Percentiles rank a stretch among this genome's conserved stretches.
Conservation (phyloP, 2,329 filamentous ascomycete species). For the Colletotrichum graminicola region DNA sequence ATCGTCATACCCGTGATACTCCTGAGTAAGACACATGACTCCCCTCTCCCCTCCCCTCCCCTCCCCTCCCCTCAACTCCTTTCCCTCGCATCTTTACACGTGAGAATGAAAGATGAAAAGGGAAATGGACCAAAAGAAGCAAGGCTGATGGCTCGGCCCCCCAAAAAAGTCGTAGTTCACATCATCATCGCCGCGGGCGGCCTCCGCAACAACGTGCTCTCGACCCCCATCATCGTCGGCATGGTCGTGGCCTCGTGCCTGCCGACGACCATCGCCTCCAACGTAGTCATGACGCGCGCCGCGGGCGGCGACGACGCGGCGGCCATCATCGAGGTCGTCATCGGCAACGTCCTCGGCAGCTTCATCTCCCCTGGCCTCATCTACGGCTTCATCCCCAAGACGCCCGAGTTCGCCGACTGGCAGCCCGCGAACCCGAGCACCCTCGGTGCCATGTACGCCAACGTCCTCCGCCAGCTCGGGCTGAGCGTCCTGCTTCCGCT, state of each 20-base stretch:
- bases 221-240: conserved; percentile 74
- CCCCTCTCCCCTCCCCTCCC: neutral
- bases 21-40: conserved; percentile 57
- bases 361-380: conserved; percentile 76
- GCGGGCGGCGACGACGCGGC: conserved; percentile 76
- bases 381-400: conserved; percentile 68
- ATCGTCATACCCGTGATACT: conserved; percentile 74
- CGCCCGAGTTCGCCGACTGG: conserved; percentile 67
- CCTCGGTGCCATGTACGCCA: conserved; percentile 72
- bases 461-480: conserved; percentile 76
- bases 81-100: neutral
- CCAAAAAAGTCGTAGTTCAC: conserved; percentile 56
- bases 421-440: conserved; percentile 65
- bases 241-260: conserved; percentile 76
- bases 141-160: neutral
- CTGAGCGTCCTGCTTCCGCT: conserved; percentile 76
- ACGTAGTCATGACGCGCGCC: conserved; percentile 79
- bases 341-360: conserved; percentile 77
- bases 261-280: conserved; percentile 79
- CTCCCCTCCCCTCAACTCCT: neutral
- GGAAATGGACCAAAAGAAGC: neutral
- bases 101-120: neutral
- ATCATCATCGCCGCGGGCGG: conserved; percentile 62
- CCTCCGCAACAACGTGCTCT: conserved; percentile 67
- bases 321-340: conserved; percentile 75